Evolutionary conservation across 2,329 filamentous ascomycete species (phyloP).

Genomic region (Anisogramma anomala): DNA sequence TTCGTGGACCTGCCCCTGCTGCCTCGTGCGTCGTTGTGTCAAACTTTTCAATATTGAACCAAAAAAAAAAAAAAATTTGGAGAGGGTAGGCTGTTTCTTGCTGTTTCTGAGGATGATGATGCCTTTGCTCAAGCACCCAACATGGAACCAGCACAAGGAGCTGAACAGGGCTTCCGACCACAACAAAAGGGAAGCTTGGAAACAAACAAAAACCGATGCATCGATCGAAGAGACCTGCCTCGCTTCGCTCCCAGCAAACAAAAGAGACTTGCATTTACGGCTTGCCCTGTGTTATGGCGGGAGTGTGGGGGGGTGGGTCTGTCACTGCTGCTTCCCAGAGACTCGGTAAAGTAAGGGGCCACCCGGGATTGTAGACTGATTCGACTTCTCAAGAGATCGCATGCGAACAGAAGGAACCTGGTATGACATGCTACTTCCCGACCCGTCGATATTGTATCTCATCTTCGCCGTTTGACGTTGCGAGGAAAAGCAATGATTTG

Average conservation of each 20-base stretch:
- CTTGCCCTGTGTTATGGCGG: too few relatives aligned
- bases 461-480: background rate
- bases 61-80: too few relatives aligned
- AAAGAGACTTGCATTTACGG: too few relatives aligned
- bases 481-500: background rate
- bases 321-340: background rate
- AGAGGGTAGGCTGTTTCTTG: background rate
- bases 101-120: background rate
- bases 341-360: background rate
- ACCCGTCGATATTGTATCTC: slow-evolving; percentile 7
- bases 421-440: slow-evolving; percentile 15
- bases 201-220: too few relatives aligned
- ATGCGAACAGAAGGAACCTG: slow-evolving; percentile 8
- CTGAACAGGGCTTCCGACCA: too few relatives aligned
- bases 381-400: too few relatives aligned
- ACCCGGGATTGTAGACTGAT: background rate
- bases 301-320: too few relatives aligned
- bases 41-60: background rate
- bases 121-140: too few relatives aligned
- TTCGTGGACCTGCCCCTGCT: slow-evolving; percentile 5
- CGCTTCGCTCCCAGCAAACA: too few relatives aligned
- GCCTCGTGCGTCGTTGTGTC: slow-evolving; percentile 2
- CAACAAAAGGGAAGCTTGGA: too few relatives aligned
- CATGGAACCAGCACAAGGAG: too few relatives aligned
- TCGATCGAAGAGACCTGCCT: too few relatives aligned